Evolutionary conservation across 176 grass and related monocot species (phyloP), one percentile per base, ranked within the genome.

Genomic region (Urochloa ruziziensis): DNA sequence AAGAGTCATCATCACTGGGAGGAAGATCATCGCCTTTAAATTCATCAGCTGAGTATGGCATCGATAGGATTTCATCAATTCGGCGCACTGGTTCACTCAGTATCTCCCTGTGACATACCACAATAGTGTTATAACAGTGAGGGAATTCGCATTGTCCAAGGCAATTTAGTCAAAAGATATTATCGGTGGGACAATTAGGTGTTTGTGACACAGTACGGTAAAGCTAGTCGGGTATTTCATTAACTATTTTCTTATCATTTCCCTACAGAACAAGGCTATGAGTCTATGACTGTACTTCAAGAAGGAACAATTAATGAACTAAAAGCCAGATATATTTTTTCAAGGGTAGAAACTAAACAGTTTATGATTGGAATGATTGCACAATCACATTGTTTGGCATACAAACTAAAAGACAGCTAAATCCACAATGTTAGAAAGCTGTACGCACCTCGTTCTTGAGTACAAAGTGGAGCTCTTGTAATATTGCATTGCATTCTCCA

Each of bases 11-110:
- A 89, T 94, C 91, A 49, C 89, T 89, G 0, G 83, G 85, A 75
- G 96, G 89, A 83, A 96, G 93, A 62, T 87, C 88, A 42, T 25
- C 29, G 59, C 77, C 87, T 74, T 92, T 75, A 67, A 96, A 96
- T 30, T 94, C 91, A 24, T 90, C 85, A 6, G 81, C 72, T 10
- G 83, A 89, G 80, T 87, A 96, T 6, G 89, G 87, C 78, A 89
- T 79, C 21, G 85, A 83, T 28, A 99, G 83, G 57, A 94, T 99
- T 90, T 92, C 96, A 71, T 99, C 93, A 30, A 99, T 92, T 63
- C 91, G 91, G 77, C 7, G 71, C 46, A 96, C 87, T 29, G 93
- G 96, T 27, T 88, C 91, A 67, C 89, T 90, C 80, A 94, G 80
- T 64, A 94, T 94, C 83, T 99, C 93, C 83, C 96, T 98, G 51